phyloP scores from a whole-genome alignment of 257 asterid genomes.

The Penstemon eatonii region DNA sequence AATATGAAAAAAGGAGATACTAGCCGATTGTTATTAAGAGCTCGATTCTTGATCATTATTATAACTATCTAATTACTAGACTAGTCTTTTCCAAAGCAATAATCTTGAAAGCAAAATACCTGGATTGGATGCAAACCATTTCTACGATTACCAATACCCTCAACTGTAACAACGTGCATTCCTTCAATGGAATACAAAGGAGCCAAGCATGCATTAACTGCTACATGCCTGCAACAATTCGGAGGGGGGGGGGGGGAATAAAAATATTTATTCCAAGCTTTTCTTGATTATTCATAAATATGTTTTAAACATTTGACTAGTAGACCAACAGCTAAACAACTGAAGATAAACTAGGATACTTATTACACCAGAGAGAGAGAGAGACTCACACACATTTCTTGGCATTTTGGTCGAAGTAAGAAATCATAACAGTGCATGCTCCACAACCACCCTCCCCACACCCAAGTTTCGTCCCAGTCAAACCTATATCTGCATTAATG shows the following conservation, averaged over 20 bases:
- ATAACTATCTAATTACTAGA: slow-evolving; percentile 16
- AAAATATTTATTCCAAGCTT: slow-evolving; percentile 14
- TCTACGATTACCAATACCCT: slow-evolving; percentile 81
- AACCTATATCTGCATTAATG: slow-evolving; percentile 64
- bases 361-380: slow-evolving; percentile 14
- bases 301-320: slow-evolving; percentile 13
- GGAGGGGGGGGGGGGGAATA: neutral
- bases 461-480: slow-evolving; percentile 97
- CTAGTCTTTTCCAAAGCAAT: neutral
- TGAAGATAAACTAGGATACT: slow-evolving; percentile 4
- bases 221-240: slow-evolving; percentile 60
- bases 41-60: slow-evolving; percentile 8
- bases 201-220: slow-evolving; percentile 95
- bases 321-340: slow-evolving; percentile 3
- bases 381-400: slow-evolving; percentile 92
- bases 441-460: slow-evolving; percentile 99
- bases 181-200: slow-evolving; percentile 96
- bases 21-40: slow-evolving; percentile 7
- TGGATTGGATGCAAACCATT: slow-evolving; percentile 90
- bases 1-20: neutral
- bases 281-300: slow-evolving; percentile 9
- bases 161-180: slow-evolving; percentile 95
- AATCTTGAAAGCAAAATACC: slow-evolving; percentile 44
- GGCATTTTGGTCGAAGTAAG: slow-evolving; percentile 66
- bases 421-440: slow-evolving; percentile 98